phyloP scores from a whole-genome alignment of 2,329 filamentous ascomycete species.

The Fusarium sp. region DNA sequence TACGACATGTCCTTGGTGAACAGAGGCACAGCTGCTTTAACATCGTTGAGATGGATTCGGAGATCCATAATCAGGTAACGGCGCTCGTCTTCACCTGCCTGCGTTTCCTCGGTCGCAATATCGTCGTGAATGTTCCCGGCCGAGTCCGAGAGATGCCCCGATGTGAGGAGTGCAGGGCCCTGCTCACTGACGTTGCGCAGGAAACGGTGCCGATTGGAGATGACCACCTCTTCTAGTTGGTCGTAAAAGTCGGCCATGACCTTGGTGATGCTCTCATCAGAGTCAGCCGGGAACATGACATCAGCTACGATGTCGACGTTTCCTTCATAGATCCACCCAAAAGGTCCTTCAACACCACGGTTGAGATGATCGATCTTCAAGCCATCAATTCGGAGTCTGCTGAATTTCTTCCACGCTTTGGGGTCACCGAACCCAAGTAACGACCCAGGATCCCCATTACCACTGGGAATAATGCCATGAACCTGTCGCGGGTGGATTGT shows the following conservation, averaged over 20 bases:
- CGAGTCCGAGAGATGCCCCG: conserved; percentile 54
- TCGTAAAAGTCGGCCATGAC: conserved; percentile 99
- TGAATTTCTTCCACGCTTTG: conserved; percentile 95
- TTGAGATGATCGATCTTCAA: conserved; percentile 97
- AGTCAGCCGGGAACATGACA: conserved; percentile 92
- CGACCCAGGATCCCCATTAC: conserved; percentile 67
- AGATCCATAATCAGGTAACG: conserved; percentile 94
- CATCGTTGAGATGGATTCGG: conserved; percentile 94
- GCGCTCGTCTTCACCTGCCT: conserved; percentile 70
- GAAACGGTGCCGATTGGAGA: conserved; percentile 78
- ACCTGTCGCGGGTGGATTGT: conserved; percentile 96
- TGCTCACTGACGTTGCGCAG: conserved; percentile 64
- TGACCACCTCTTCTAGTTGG: conserved; percentile 92
- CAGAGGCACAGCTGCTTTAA: conserved; percentile 91
- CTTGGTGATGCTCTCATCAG: conserved; percentile 90
- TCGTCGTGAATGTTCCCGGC: conserved; percentile 36
- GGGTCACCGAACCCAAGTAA: conserved; percentile 73
- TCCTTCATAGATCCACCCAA: conserved; percentile 98
- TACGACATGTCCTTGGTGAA: conserved; percentile 95
- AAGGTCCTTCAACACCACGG: conserved; percentile 90
- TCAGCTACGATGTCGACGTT: conserved; percentile 98
- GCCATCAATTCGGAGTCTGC: conserved; percentile 90
- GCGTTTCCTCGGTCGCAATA: conserved; percentile 14
- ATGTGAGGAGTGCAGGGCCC: conserved; percentile 48
- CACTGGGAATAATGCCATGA: conserved; percentile 78